Evolutionary conservation across 2,329 filamentous ascomycete species (phyloP).

Genomic region (Ophiostoma piceae): DNA sequence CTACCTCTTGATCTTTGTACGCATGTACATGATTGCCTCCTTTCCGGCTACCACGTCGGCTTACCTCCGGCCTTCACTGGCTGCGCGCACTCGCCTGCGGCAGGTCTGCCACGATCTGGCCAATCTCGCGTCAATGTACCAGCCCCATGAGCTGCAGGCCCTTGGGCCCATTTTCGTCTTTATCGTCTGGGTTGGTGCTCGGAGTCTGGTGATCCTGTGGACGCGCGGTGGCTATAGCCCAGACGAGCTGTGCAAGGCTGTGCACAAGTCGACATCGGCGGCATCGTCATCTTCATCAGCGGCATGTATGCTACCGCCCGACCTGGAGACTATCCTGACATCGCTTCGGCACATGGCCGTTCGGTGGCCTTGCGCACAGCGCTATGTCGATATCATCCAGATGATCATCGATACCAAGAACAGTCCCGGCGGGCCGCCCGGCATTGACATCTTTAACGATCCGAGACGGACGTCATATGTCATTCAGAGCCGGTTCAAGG

Average conservation of each 20-base stretch:
- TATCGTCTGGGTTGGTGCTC: slow-evolving; percentile 23
- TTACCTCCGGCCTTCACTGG: slow-evolving; percentile 22
- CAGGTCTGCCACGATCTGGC: slow-evolving; percentile 18
- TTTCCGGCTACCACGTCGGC: slow-evolving; percentile 24
- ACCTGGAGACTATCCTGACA: slow-evolving; percentile 18
- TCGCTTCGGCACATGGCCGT: slow-evolving; percentile 20
- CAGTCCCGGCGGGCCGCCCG: slow-evolving; percentile 20
- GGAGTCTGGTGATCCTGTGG: slow-evolving; percentile 23
- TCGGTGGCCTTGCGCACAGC: slow-evolving; percentile 23
- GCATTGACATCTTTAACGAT: slow-evolving; percentile 23
- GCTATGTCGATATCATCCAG: slow-evolving; percentile 24
- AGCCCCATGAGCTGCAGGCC: slow-evolving; percentile 15
- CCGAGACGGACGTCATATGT: slow-evolving; percentile 22
- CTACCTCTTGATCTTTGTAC: slow-evolving; percentile 19
- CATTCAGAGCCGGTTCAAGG: slow-evolving; percentile 13
- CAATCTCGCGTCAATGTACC: slow-evolving; percentile 10
- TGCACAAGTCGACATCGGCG: not conserved
- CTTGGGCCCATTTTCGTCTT: slow-evolving; percentile 24
- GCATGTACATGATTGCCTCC: slow-evolving; percentile 25
- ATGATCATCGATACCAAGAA: slow-evolving; percentile 23
- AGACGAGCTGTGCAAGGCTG: not conserved
- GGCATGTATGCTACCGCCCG: slow-evolving; percentile 2
- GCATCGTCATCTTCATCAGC: not conserved
- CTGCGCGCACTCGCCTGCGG: slow-evolving; percentile 21
- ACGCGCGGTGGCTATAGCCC: slow-evolving; percentile 14